Conservation (phyloP, 169 alveolate species). For the Perkinsus marinus region DNA sequence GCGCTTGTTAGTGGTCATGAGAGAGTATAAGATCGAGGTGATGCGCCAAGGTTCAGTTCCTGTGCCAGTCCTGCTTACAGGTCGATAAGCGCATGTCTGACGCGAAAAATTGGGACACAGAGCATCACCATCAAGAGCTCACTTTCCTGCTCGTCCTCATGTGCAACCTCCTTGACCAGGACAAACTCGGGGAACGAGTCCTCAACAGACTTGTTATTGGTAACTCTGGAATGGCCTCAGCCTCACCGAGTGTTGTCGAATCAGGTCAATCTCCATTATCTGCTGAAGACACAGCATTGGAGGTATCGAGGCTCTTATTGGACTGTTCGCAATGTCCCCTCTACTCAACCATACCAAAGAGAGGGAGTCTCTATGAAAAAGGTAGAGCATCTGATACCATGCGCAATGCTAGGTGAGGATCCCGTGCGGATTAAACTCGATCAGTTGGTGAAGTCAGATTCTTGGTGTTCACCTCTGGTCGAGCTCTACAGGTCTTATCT, state of each 20-base stretch:
- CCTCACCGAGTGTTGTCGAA: neutral
- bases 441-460: neutral
- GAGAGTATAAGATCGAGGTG: neutral
- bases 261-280: neutral
- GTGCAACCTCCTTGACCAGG: neutral
- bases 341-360: neutral
- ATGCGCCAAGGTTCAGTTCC: neutral
- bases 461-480: neutral
- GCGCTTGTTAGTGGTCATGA: neutral
- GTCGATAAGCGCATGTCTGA: neutral
- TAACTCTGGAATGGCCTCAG: neutral
- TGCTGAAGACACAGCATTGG: neutral
- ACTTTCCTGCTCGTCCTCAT: neutral
- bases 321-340: neutral
- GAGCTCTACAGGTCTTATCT: neutral
- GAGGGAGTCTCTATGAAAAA: neutral
- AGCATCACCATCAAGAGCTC: neutral
- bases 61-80: neutral
- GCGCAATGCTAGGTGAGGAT: neutral
- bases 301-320: neutral
- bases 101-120: neutral
- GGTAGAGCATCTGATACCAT: neutral
- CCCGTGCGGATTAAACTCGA: neutral
- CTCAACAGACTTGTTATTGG: neutral
- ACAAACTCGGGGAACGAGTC: neutral